Conservation (phyloP, 345 rosid species). For the Linum tenue region DNA sequence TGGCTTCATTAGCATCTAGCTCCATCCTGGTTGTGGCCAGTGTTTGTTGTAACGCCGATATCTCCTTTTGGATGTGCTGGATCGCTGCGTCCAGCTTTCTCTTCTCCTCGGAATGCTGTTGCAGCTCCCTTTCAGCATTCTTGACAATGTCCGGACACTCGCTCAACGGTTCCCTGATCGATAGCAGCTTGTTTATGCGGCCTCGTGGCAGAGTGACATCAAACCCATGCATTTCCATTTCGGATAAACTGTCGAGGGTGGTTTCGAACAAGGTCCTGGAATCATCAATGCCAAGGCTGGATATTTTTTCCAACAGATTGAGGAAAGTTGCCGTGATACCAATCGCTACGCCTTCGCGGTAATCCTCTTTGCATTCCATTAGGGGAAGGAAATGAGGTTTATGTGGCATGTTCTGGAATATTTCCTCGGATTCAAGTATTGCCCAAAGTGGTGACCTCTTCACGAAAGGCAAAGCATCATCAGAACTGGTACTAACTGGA, state of each 20-base stretch:
- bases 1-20: constrained; percentile 21
- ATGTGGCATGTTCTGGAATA: constrained; percentile 49
- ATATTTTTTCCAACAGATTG: constrained; percentile 45
- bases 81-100: constrained; percentile 27
- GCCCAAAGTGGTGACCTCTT: constrained; percentile 60
- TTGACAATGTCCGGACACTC: constrained; percentile 24
- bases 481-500: too few species aligned
- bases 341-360: constrained; percentile 72
- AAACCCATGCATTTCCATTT: constrained; percentile 59
- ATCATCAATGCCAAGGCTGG: constrained; percentile 27
- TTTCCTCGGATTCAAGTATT: constrained; percentile 53
- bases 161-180: constrained; percentile 32
- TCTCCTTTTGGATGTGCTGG: constrained; percentile 27
- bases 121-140: constrained; percentile 30
- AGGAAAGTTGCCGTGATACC: constrained; percentile 60
- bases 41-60: constrained; percentile 32
- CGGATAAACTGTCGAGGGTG: constrained; percentile 42
- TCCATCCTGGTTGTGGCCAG: constrained; percentile 17
- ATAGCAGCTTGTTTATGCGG: constrained; percentile 38
- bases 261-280: constrained; percentile 30
- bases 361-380: constrained; percentile 46
- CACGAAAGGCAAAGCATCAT: constrained; percentile 33
- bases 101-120: constrained; percentile 20
- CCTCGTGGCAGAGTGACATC: constrained; percentile 29
- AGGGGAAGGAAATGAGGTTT: constrained; percentile 65